Conservation (phyloP, 345 rosid genomes). For the Linum lewisii region DNA sequence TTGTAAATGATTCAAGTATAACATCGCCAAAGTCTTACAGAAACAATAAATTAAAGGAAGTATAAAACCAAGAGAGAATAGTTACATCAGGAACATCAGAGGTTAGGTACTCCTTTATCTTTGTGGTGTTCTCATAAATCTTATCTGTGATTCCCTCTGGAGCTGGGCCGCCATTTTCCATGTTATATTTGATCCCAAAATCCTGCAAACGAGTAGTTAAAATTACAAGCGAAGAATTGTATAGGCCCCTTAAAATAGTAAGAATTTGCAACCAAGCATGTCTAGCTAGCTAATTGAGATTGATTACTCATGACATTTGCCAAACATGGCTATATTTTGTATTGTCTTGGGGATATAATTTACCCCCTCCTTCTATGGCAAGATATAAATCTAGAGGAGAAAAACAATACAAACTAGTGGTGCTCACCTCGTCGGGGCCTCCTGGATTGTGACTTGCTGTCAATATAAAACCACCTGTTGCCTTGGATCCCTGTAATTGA, state of each 20-base stretch:
- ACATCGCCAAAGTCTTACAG: background rate
- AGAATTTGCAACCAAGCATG: background rate
- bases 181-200: slow-evolving; percentile 98
- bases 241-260: background rate
- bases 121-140: slow-evolving; percentile 91
- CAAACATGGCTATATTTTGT: background rate
- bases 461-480: slow-evolving; percentile 88
- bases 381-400: background rate
- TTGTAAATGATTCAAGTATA: background rate
- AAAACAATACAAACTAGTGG: slow-evolving; percentile 3
- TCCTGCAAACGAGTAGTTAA: slow-evolving; percentile 37
- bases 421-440: slow-evolving; percentile 84
- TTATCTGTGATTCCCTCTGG: slow-evolving; percentile 92
- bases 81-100: slow-evolving; percentile 74
- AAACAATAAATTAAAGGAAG: background rate
- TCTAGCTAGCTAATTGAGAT: background rate
- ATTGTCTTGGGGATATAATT: background rate
- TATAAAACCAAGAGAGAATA: slow-evolving; percentile 9
- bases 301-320: background rate
- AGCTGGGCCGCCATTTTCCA: slow-evolving; percentile 99
- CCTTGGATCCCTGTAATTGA: slow-evolving; percentile 75
- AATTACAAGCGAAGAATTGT: background rate
- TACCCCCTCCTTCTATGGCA: background rate
- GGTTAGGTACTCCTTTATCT: slow-evolving; percentile 70
- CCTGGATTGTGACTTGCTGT: slow-evolving; percentile 99